Percentiles rank a stretch among this genome's conserved stretches.
phyloP scores from a whole-genome alignment of 2,329 filamentous ascomycete genomes.

The Ceratocystis albifundus region DNA sequence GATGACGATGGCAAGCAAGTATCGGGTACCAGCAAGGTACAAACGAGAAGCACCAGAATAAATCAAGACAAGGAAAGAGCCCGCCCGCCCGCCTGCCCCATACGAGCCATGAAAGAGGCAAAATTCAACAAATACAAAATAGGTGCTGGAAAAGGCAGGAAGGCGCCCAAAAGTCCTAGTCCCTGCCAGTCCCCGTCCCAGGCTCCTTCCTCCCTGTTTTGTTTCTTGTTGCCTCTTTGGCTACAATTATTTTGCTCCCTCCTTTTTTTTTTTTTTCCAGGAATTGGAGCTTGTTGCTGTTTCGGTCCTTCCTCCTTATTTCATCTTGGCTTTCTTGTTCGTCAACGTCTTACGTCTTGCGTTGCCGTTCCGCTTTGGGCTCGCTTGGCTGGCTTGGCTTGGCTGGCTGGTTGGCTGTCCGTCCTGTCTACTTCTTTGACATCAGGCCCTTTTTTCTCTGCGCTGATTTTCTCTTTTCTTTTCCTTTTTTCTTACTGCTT shows the following conservation, averaged over 20 bases:
- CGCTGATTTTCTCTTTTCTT: constrained; percentile 8
- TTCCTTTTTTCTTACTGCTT: constrained; percentile 23
- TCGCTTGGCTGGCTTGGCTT: too few species aligned
- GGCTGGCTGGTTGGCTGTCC: too few species aligned
- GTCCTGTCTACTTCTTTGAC: background rate
- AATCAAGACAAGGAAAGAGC: too few species aligned
- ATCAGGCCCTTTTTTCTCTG: background rate
- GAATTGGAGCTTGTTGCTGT: too few species aligned
- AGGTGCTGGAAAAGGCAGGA: background rate
- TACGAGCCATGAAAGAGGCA: background rate
- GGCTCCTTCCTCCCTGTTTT: background rate
- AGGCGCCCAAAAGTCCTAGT: background rate
- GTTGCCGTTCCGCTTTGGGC: background rate
- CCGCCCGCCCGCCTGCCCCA: too few species aligned
- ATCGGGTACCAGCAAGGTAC: background rate
- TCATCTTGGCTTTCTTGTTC: background rate
- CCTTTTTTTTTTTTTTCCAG: too few species aligned
- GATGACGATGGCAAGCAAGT: too few species aligned
- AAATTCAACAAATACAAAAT: background rate
- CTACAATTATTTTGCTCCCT: background rate
- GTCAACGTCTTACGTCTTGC: background rate
- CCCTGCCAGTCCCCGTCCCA: background rate
- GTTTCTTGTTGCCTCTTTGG: background rate
- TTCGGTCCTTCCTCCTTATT: background rate
- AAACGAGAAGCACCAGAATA: background rate